Percentiles rank a stretch among this genome's conserved stretches.
phyloP scores from a whole-genome alignment of 2,329 filamentous ascomycete species.

The Dactylella cylindrospora region DNA sequence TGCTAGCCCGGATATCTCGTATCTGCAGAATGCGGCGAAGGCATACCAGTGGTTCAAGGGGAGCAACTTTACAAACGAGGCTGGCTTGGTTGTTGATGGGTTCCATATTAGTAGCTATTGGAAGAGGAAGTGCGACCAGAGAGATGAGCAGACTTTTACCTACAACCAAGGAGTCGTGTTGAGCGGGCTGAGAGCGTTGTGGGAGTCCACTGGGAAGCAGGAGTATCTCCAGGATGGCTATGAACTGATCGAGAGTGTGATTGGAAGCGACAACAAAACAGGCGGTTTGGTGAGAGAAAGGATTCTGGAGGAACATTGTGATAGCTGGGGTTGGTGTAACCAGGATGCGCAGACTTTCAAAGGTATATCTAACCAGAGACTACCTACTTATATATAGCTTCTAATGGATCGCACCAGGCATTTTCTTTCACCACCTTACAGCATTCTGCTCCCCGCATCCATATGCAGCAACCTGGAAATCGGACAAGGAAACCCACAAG shows the following conservation, averaged over 20 bases:
- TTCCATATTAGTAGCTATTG: slow-evolving; percentile 71
- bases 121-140: slow-evolving; percentile 72
- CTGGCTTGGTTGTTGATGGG: slow-evolving; percentile 79
- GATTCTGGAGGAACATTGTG: slow-evolving; percentile 81
- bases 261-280: slow-evolving; percentile 35
- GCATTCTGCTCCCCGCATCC: slow-evolving; percentile 64
- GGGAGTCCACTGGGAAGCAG: slow-evolving; percentile 71
- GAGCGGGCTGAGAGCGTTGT: slow-evolving; percentile 77
- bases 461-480: slow-evolving; percentile 48
- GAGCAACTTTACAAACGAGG: slow-evolving; percentile 76
- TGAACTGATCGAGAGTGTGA: slow-evolving; percentile 62
- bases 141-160: slow-evolving; percentile 88
- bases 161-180: slow-evolving; percentile 94
- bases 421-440: slow-evolving; percentile 86
- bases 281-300: slow-evolving; percentile 60
- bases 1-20: slow-evolving; percentile 60
- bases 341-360: slow-evolving; percentile 91
- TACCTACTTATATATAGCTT: not conserved
- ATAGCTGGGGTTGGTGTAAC: slow-evolving; percentile 70
- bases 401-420: slow-evolving; percentile 56
- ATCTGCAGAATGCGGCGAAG: slow-evolving; percentile 71
- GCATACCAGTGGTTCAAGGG: slow-evolving; percentile 77
- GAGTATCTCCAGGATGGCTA: slow-evolving; percentile 78
- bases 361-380: slow-evolving; percentile 27
- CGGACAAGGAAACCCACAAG: slow-evolving; percentile 50